These are phyloP conservation scores for Microbotryum intermedium DNA, from an alignment of 1,284 basidiomycete genomes.

Conservation along the genomic window DNA sequence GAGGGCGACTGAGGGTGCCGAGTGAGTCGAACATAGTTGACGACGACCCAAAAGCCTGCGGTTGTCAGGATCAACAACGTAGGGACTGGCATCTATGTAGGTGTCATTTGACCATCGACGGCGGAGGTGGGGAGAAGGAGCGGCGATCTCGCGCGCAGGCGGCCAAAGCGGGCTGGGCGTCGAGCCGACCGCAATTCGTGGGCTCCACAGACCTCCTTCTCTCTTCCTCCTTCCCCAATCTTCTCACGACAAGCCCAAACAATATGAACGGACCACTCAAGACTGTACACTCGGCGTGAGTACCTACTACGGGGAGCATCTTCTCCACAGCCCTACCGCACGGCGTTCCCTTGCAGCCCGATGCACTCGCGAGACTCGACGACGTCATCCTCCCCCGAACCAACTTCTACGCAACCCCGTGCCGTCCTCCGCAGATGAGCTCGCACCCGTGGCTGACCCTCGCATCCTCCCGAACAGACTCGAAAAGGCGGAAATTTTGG, in stretches of 20 bases:
- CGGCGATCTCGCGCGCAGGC: not conserved
- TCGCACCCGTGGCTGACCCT: not conserved
- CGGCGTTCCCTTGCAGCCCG: not conserved
- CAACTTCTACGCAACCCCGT: no score
- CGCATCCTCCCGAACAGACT: not conserved
- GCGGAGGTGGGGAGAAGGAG: not conserved
- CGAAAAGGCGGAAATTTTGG: conserved; percentile 6
- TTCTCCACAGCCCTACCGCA: not conserved
- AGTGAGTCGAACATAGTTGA: not conserved
- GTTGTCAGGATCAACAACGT: no score
- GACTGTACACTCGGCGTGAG: not conserved
- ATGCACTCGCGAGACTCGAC: no score
- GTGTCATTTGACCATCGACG: not conserved
- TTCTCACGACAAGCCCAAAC: not conserved
- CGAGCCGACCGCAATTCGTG: not conserved
- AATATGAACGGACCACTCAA: not conserved
- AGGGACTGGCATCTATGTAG: not conserved
- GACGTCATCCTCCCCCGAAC: no score
- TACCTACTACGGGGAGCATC: not conserved
- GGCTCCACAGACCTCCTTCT: not conserved
- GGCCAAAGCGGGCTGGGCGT: not conserved
- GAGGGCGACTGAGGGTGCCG: not conserved
- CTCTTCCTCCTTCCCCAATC: not conserved
- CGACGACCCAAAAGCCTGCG: not conserved
- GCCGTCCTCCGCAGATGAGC: no score